phyloP scores from a whole-genome alignment of 73 alveolate genomes.

The Breviolum minutum region DNA sequence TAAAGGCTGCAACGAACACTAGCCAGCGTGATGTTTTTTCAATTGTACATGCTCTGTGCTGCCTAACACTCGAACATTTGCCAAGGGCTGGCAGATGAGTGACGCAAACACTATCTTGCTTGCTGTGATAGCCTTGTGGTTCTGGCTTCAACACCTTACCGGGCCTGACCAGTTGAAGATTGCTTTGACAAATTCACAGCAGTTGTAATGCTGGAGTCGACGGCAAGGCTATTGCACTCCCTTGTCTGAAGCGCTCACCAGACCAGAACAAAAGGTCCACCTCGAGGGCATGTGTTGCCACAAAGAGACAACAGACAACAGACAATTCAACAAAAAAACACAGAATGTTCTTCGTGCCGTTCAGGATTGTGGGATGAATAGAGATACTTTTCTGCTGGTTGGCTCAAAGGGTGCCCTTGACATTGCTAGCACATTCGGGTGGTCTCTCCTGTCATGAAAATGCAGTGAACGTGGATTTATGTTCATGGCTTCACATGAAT shows the following conservation, averaged over 20 bases:
- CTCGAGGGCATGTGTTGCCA: neutral
- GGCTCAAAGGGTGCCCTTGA: neutral
- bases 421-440: no score
- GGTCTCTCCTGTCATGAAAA: no score
- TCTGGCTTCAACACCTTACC: conserved; percentile 2
- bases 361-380: no score
- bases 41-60: conserved; percentile 6
- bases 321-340: no score
- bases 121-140: conserved; percentile 29
- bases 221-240: conserved; percentile 38
- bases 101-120: neutral
- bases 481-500: neutral
- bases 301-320: neutral
- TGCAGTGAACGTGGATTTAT: neutral
- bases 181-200: neutral
- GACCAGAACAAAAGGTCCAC: neutral
- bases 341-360: no score
- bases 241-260: conserved; percentile 11
- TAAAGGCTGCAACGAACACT: conserved; percentile 5
- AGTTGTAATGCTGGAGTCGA: neutral
- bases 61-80: neutral
- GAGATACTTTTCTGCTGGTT: neutral
- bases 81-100: conserved; percentile 49
- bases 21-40: conserved; percentile 30
- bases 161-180: neutral